Percentiles rank a stretch among this genome's conserved stretches.
phyloP scores from a whole-genome alignment of 2,329 filamentous ascomycete species.

The Dothistroma septosporum region DNA sequence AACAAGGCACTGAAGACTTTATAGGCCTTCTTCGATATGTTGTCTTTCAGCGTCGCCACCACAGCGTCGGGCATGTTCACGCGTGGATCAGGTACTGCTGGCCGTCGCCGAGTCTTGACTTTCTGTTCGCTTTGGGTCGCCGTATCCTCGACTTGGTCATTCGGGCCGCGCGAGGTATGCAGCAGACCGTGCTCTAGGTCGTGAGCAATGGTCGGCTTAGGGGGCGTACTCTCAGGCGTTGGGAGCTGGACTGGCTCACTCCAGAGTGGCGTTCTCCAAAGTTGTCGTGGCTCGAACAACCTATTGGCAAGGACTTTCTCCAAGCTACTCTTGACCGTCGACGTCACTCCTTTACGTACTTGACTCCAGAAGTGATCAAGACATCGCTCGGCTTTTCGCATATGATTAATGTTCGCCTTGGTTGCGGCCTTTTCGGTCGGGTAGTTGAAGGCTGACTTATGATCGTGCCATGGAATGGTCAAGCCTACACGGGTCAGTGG shows the following conservation, averaged over 20 bases:
- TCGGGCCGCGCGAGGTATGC: conserved; percentile 2
- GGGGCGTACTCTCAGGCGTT: conserved; percentile 1
- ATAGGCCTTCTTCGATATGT: conserved; percentile 22
- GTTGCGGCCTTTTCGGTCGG: conserved; percentile 48
- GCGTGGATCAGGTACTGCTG: conserved; percentile 16
- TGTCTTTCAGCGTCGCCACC: conserved; percentile 6
- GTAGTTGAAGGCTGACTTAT: conserved; percentile 40
- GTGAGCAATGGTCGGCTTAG: conserved; percentile 12
- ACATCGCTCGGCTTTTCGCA: conserved; percentile 47
- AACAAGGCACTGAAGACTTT: conserved; percentile 47
- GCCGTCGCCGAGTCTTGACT: conserved; percentile 25
- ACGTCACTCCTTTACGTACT: conserved; percentile 15
- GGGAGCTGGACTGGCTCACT: conserved; percentile 33
- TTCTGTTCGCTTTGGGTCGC: conserved; percentile 15
- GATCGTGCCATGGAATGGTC: neutral
- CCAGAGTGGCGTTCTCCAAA: conserved; percentile 52
- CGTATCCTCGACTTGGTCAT: conserved; percentile 11
- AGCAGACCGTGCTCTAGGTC: conserved; percentile 12
- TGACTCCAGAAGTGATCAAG: conserved; percentile 48
- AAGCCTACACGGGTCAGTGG: neutral
- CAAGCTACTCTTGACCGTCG: conserved; percentile 19
- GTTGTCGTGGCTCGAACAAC: conserved; percentile 30
- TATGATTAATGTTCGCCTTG: conserved; percentile 42
- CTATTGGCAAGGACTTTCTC: conserved; percentile 27
- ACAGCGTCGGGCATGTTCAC: neutral